phyloP scores from a whole-genome alignment of 2,329 filamentous ascomycete genomes.

The Fusarium sp. region DNA sequence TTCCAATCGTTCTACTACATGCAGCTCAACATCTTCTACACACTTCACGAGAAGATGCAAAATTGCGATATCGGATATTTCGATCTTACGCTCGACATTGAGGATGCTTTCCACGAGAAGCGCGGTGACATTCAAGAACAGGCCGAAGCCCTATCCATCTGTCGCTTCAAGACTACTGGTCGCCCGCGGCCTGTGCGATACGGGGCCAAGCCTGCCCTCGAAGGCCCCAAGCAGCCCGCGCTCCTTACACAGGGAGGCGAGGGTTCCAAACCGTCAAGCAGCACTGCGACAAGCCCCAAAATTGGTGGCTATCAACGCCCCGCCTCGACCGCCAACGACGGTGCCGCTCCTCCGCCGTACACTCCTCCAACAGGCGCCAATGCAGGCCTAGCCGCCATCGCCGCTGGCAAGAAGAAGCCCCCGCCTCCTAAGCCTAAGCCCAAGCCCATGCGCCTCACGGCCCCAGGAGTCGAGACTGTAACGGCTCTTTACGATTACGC shows the following conservation, averaged over 20 bases:
- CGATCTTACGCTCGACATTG: slow-evolving; percentile 88
- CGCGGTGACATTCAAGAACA: slow-evolving; percentile 87
- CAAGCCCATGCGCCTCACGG: slow-evolving; percentile 80
- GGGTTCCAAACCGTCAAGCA: slow-evolving; percentile 42
- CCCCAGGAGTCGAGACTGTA: slow-evolving; percentile 77
- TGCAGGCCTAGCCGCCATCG: slow-evolving; percentile 59
- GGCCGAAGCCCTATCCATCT: slow-evolving; percentile 85
- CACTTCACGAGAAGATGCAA: slow-evolving; percentile 98
- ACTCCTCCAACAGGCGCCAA: slow-evolving; percentile 59
- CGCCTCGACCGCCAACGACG: slow-evolving; percentile 56
- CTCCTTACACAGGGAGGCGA: slow-evolving; percentile 66
- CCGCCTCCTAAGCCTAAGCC: slow-evolving; percentile 76
- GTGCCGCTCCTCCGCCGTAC: slow-evolving; percentile 79
- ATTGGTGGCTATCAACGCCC: slow-evolving; percentile 51
- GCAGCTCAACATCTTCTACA: slow-evolving; percentile 99
- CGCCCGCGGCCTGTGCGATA: slow-evolving; percentile 71
- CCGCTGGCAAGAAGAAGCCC: slow-evolving; percentile 72
- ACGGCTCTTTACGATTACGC: slow-evolving; percentile 97
- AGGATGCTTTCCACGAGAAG: slow-evolving; percentile 90
- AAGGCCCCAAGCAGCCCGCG: slow-evolving; percentile 60
- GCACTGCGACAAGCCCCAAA: slow-evolving; percentile 44
- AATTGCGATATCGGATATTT: slow-evolving; percentile 98
- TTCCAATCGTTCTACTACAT: slow-evolving; percentile 99
- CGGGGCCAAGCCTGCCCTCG: slow-evolving; percentile 65
- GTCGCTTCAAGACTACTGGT: slow-evolving; percentile 91